Percentiles rank a stretch among this genome's conserved stretches.
Conservation (phyloP, 2,329 filamentous ascomycete species). For the Coniochaeta sp. region DNA sequence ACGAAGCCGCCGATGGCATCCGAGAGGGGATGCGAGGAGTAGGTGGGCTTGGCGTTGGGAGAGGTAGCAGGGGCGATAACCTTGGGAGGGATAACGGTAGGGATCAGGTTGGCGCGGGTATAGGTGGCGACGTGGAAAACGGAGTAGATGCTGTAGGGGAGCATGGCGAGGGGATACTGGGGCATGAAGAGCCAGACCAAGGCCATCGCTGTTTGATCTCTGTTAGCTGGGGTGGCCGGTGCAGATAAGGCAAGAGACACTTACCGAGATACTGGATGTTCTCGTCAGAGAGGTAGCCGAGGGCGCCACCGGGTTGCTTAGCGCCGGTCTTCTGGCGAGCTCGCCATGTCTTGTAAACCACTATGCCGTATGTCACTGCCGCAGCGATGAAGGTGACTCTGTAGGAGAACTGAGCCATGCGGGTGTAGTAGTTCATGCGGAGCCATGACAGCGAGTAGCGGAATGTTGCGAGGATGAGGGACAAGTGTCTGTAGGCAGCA, state of each 20-base stretch:
- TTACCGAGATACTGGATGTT: slow-evolving; percentile 96
- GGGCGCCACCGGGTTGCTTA: slow-evolving; percentile 48
- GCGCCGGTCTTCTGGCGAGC: slow-evolving; percentile 71
- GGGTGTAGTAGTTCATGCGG: slow-evolving; percentile 77
- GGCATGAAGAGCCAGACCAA: slow-evolving; percentile 90
- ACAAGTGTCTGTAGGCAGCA: slow-evolving; percentile 60
- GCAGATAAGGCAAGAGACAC: slow-evolving; percentile 29
- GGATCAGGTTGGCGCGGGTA: slow-evolving; percentile 86
- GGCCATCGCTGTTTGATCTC: slow-evolving; percentile 65
- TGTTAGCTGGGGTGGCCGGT: slow-evolving; percentile 10
- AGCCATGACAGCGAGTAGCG: slow-evolving; percentile 83
- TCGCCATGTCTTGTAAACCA: slow-evolving; percentile 95
- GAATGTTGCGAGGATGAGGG: slow-evolving; percentile 72
- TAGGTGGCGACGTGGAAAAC: slow-evolving; percentile 98
- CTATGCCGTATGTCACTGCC: slow-evolving; percentile 90
- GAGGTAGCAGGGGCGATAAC: slow-evolving; percentile 48
- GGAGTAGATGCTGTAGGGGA: slow-evolving; percentile 95
- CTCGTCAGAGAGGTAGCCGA: slow-evolving; percentile 75
- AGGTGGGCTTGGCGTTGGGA: slow-evolving; percentile 49
- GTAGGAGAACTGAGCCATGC: slow-evolving; percentile 77
- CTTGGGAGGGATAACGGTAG: slow-evolving; percentile 67
- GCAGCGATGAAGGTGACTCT: slow-evolving; percentile 85
- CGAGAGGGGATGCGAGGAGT: slow-evolving; percentile 53
- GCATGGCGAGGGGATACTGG: slow-evolving; percentile 82
- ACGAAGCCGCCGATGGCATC: slow-evolving; percentile 88